Base-by-base conservation (phyloP, 2,329 filamentous ascomycete genomes). In the Exophiala aquamarina region DNA sequence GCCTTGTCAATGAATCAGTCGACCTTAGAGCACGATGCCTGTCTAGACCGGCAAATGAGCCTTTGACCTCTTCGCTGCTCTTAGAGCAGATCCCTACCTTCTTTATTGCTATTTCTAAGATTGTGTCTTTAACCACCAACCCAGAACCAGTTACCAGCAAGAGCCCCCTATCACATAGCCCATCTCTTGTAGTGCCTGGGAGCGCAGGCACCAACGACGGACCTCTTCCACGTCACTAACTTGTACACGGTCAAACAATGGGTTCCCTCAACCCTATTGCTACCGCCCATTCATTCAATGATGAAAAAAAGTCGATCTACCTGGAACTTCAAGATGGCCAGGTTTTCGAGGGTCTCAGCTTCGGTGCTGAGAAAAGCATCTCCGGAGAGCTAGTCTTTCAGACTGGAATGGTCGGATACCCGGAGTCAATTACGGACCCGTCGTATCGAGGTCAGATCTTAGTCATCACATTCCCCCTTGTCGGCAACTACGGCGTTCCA, bases 321-420 rank as follows among this genome's bases (percentile, higher is more conserved):
- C 86, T 98, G 59, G 92, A 98, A 77, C 84, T 98, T 59, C 80
- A 93, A 70, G 91, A 97, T 76, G 90, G 91, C 70, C 83, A 86
- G 49, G 81, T 89, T 65, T 95, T 90, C 77, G 88, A 94, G 68
- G 93, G 93, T 61, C 90, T 89, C 76, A 95, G 90, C 79, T 98
- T 98, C 68, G 93, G 93, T 71, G 91, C 92, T 56, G 79, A 89
- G 65, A 95, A 91, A 80, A 95, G 89, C 74, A 83, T 94, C 64
- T 87, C 92, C 58, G 93, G 93, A 69, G 93, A 98, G 78, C 79
- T 98, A 68, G 93, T 98, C 72, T 98, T 98, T 76, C 92, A 97
- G 79, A 98, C 93, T 49, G 93, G 93, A 71, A 95, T 97, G 91
- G 93, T 97, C 61, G 93, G 93, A 65, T 98, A 98, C 69, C 91